Conservation (phyloP, 2,329 filamentous ascomycete genomes). For the Whalleya microplaca region DNA sequence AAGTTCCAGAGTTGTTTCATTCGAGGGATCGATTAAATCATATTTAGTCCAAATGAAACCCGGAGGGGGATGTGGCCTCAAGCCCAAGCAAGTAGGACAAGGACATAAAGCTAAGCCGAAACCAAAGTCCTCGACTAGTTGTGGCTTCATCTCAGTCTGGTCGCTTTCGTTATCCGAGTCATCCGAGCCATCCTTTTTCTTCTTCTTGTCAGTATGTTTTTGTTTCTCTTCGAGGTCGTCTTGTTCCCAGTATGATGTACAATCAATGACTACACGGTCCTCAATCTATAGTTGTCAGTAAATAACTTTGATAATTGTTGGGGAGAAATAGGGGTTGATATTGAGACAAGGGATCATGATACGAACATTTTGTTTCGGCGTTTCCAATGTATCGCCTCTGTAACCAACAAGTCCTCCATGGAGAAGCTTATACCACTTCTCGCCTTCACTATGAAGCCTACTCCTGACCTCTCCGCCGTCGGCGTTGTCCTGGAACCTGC, state of each 20-base stretch:
- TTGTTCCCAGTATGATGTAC: neutral
- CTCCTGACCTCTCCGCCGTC: conserved; percentile 2
- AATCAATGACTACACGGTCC: conserved; percentile 1
- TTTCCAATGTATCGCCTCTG: neutral
- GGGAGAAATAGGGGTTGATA: no score
- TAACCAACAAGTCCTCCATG: conserved; percentile 1
- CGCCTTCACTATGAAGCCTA: conserved; percentile 2
- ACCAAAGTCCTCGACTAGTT: neutral
- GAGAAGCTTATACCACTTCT: conserved; percentile 8
- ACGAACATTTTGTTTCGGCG: neutral
- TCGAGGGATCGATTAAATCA: neutral
- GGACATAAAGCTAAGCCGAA: neutral
- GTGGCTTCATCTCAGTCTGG: neutral
- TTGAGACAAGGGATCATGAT: no score
- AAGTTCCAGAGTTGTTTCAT: conserved; percentile 1
- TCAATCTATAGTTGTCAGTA: conserved; percentile 1
- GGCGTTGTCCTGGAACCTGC: neutral
- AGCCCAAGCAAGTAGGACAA: neutral
- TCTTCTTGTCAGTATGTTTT: neutral
- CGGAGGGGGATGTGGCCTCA: neutral
- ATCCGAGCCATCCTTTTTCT: neutral
- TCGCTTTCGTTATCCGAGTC: neutral
- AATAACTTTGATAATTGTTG: no score
- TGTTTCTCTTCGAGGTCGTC: neutral
- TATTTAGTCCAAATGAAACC: neutral